Evolutionary conservation across 169 alveolate species (phyloP).

Genomic region (Cryptosporidium bovis): DNA sequence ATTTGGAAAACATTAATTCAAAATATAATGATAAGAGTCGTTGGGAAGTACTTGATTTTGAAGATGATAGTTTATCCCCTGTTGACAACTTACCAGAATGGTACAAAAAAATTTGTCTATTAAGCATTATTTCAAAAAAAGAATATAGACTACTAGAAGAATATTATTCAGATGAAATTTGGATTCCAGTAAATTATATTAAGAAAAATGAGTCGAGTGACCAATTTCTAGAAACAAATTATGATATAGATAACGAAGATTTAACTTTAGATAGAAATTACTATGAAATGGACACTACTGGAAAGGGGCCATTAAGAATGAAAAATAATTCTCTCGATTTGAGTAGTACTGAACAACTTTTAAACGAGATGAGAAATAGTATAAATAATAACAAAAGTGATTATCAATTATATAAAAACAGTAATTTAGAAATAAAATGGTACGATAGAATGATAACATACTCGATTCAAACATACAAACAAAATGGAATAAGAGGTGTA

Average conservation of each 20-base stretch:
- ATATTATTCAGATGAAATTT: background rate
- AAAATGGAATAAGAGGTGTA: constrained; percentile 68
- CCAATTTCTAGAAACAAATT: background rate
- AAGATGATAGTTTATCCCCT: background rate
- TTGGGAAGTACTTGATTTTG: no score
- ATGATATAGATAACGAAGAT: background rate
- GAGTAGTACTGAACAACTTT: no score
- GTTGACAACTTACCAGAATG: constrained; percentile 27
- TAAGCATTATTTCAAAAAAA: background rate
- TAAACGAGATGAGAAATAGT: background rate
- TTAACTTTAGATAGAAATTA: background rate
- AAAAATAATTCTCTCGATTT: no score
- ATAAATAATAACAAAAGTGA: constrained; percentile 5
- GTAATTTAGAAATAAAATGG: constrained; percentile 28
- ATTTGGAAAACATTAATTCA: no score
- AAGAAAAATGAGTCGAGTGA: background rate
- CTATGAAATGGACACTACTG: background rate
- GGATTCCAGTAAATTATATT: constrained; percentile 40
- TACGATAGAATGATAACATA: constrained; percentile 58
- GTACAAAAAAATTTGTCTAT: constrained; percentile 37
- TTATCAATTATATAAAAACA: background rate
- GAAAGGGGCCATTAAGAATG: background rate
- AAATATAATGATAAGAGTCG: no score
- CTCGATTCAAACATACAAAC: constrained; percentile 65
- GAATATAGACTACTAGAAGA: constrained; percentile 6